These are phyloP conservation scores for Aegilops speltoides DNA, from an alignment of 176 grass and related monocot species.

Conservation along the genomic window DNA sequence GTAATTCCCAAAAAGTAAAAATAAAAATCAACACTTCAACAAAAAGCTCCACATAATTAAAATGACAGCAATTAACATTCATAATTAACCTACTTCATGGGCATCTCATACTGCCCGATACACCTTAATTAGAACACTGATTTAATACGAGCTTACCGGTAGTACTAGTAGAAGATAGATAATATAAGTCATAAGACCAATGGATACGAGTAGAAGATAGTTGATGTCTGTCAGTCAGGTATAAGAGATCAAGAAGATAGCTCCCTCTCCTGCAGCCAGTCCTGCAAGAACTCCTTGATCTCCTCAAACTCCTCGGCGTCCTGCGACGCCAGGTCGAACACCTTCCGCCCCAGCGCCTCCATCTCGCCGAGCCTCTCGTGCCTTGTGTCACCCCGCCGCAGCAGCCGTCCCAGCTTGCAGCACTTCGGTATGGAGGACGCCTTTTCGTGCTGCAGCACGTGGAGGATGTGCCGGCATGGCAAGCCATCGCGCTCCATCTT, in stretches of 20 bases:
- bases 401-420: background rate
- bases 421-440: background rate
- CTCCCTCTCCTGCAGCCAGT: background rate
- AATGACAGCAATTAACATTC: background rate
- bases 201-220: background rate
- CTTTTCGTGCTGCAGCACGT: background rate
- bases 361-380: background rate
- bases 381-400: background rate
- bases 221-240: background rate
- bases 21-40: background rate
- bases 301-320: slow-evolving; percentile 23
- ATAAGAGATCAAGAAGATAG: background rate
- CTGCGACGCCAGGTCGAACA: slow-evolving; percentile 34
- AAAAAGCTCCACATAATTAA: background rate
- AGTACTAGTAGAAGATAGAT: background rate
- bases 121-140: too few relatives aligned
- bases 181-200: background rate
- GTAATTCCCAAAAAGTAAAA: too few relatives aligned
- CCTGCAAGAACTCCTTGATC: background rate
- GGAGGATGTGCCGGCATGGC: slow-evolving; percentile 28
- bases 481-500: slow-evolving; percentile 37
- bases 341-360: background rate
- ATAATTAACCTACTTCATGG: too few relatives aligned
- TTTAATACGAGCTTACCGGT: too few relatives aligned
- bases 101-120: too few relatives aligned